A percentile compares a stretch with the other conserved stretches of the same genome.
Evolutionary conservation across 2,329 filamentous ascomycete genomes (phyloP).

Genomic region (Colletotrichum kahawae): DNA sequence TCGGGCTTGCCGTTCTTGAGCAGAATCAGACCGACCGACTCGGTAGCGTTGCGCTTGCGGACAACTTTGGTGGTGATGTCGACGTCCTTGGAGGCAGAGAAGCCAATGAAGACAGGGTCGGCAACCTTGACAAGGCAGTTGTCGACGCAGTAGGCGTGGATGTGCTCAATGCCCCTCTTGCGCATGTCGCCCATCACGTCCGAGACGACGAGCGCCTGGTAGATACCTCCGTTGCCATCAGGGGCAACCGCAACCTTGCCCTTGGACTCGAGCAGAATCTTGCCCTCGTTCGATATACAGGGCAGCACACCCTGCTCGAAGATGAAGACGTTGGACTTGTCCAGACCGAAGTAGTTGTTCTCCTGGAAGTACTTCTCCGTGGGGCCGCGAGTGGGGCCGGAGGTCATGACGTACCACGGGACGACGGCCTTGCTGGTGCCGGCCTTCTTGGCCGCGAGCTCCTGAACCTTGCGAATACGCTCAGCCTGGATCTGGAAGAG

Average conservation of each 20-base stretch:
- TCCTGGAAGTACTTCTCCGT: slow-evolving; percentile 95
- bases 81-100: slow-evolving; percentile 84
- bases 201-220: slow-evolving; percentile 84
- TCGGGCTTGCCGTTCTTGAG: slow-evolving; percentile 96
- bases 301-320: slow-evolving; percentile 98
- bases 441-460: slow-evolving; percentile 75
- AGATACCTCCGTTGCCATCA: slow-evolving; percentile 96
- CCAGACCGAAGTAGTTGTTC: slow-evolving; percentile 88
- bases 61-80: slow-evolving; percentile 99
- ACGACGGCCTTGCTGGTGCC: slow-evolving; percentile 63
- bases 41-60: slow-evolving; percentile 94
- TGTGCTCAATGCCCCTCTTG: slow-evolving; percentile 87
- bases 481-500: slow-evolving; percentile 98
- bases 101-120: slow-evolving; percentile 94
- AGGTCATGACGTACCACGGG: slow-evolving; percentile 99
- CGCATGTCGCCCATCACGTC: slow-evolving; percentile 88
- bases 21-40: slow-evolving; percentile 93
- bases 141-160: slow-evolving; percentile 98
- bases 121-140: slow-evolving; percentile 99
- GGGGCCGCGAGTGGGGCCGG: slow-evolving; percentile 86
- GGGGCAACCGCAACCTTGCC: slow-evolving; percentile 91
- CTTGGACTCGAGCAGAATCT: slow-evolving; percentile 93
- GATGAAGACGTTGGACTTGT: slow-evolving; percentile 84
- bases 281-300: slow-evolving; percentile 96
- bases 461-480: slow-evolving; percentile 85